Evolutionary conservation across 2,329 filamentous ascomycete genomes (phyloP), one percentile per base, ranked within the genome.

Genomic region (Apiospora pterosperma): DNA sequence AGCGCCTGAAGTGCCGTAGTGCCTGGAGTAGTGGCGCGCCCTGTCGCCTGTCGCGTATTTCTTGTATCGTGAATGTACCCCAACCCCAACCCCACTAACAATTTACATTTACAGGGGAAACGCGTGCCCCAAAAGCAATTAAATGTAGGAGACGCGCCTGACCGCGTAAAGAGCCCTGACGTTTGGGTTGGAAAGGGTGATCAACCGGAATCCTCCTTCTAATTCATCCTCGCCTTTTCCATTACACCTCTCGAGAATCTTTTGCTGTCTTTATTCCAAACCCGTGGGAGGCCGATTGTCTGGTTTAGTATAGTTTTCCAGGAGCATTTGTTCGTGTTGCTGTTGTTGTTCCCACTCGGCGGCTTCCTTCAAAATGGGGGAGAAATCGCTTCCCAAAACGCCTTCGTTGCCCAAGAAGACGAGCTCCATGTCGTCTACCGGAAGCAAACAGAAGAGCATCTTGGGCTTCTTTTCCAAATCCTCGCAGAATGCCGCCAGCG

Each of bases 381-480:
- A 55, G 48, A 55, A 55, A 34, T n/a, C 48, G 25, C 48, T 55
- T 31, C 74, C 75, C 39, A 80, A 77, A 71, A 80, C 80, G 42
- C 72, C 76, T 34, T 78, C 78, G 8, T 72, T 75, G 62, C 75
- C 78, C 61, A 81, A 79, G 72, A 85, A 85, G 71, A 74, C 79
- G 48, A 76, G 77, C 55, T 76, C 78, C 55, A 77, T 78, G 14
- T 78, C 82, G 12, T 84, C 85, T 66, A 78, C 81, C 23, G 77
- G 80, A 6, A 76, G 76, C 67, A 88, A 88, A 73, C 88, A 86
- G 72, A 89, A 92, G 75, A 92, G 90, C 62, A 93, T 96, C 66
- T 81, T 93, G 39, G 90, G 91, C 52, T 96, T 96, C 83, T 95
- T 95, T 73, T 84, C 90, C 69, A 93, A 91, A 75, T 78, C 83